Evolutionary conservation across 257 asterid species (phyloP), one percentile per base, ranked within the genome.

Genomic region (Solanum sitiens): DNA sequence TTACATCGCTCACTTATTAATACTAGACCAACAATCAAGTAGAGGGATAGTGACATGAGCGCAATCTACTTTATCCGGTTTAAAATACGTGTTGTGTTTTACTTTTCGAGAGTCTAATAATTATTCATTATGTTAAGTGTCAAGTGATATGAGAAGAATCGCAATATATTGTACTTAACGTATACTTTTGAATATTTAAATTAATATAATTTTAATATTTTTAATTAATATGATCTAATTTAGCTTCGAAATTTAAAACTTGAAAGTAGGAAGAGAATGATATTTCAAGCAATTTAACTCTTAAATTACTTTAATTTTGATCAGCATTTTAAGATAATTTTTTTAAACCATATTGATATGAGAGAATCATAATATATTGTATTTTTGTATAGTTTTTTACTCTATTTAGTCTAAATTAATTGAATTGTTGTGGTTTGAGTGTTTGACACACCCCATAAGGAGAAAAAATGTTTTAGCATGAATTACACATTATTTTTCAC

Each of bases 41-140:
- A 82, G 45, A 30, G 12, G 85, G 86, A 82, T 14, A 50, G 70
- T 82, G 86, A 82, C 86, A 50, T 18, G n/a, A 40, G n/a, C 27
- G 85, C 42, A 79, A 45, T 45, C 21, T 25, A 79, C 9, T 45
- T 63, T 23, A 25, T n/a, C 6, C 13, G 3, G 3, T 25, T 5
- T 6, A 70, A 70, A 70, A 30, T 74, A 74, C 10, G 14, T 27
- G 11, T 68, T 39, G 13, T 68, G 0, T 13, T 68, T 68, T 1
- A 13, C 5, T 27, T 27, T 68, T 27, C 0, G 2, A 68, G 0
- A 27, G 11, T 27, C 0, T 0, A 68, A 12, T 7, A 27, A 12
- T 27, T 63, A 63, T 0, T n/a, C 0, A 7, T 3, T 2, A 68
- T 1, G 4, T 14, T 30, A 68, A 27, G 39, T 1, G 4, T 14